A percentile compares a stretch with the other conserved stretches of the same genome.
Evolutionary conservation across 306 rosid species (phyloP).

Genomic region (Quercus mongolica): DNA sequence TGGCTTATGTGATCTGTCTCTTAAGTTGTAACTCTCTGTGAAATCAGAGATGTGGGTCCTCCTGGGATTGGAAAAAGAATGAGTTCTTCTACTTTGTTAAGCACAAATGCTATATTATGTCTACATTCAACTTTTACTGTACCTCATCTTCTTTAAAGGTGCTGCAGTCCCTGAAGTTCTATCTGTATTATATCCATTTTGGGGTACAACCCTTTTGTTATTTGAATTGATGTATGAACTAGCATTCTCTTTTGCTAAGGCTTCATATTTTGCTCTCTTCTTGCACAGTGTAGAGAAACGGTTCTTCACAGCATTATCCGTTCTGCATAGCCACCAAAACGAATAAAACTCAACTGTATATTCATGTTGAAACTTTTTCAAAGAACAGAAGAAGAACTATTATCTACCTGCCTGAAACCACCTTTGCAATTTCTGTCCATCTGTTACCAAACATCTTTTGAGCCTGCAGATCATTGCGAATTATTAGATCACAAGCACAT

Average conservation of each 20-base stretch:
- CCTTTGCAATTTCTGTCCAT: conserved; percentile 99
- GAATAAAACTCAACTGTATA: conserved; percentile 8
- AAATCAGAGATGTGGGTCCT: conserved; percentile 60
- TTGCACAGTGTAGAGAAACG: conserved; percentile 95
- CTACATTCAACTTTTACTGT: conserved; percentile 14
- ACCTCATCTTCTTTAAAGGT: conserved; percentile 72
- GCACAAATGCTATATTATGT: conserved; percentile 8
- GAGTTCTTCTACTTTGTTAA: conserved; percentile 10
- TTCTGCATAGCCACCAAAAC: conserved; percentile 48
- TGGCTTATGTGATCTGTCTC: conserved; percentile 61
- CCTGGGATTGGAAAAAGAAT: conserved; percentile 40
- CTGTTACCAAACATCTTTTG: conserved; percentile 94
- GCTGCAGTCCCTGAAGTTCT: conserved; percentile 48
- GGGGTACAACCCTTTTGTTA: conserved; percentile 62
- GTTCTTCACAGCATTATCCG: conserved; percentile 99
- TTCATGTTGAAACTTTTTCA: neutral
- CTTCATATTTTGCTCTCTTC: conserved; percentile 97
- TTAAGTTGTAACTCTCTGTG: conserved; percentile 43
- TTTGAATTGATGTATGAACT: conserved; percentile 59
- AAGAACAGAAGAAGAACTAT: neutral
- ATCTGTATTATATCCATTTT: conserved; percentile 43
- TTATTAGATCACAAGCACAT: conserved; percentile 26
- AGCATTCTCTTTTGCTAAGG: conserved; percentile 81
- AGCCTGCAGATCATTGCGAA: conserved; percentile 58
- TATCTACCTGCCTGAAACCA: conserved; percentile 97